Conservation (phyloP, 2,329 filamentous ascomycete genomes). For the Colletotrichum musae region DNA sequence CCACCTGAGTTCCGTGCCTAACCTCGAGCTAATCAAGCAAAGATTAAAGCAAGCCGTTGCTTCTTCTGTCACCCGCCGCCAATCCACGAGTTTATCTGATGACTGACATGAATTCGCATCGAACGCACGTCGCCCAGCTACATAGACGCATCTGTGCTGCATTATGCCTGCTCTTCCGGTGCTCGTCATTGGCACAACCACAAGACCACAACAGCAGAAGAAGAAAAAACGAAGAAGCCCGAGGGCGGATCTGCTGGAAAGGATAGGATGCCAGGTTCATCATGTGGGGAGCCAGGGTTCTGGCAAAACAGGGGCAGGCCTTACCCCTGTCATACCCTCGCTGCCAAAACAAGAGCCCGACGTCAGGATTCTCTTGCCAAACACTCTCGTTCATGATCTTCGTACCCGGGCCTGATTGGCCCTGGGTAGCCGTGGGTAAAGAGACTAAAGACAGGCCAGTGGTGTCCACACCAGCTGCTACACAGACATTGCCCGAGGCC, state of each 20-base stretch:
- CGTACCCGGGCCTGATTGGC: slow-evolving; percentile 45
- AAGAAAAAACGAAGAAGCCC: slow-evolving; percentile 34
- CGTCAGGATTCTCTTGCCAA: slow-evolving; percentile 49
- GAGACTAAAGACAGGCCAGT: slow-evolving; percentile 42
- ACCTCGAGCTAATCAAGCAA: slow-evolving; percentile 21
- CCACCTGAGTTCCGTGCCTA: slow-evolving; percentile 5
- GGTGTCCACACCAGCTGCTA: slow-evolving; percentile 39
- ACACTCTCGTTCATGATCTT: slow-evolving; percentile 52
- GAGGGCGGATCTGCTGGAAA: slow-evolving; percentile 44
- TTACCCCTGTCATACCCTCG: slow-evolving; percentile 41
- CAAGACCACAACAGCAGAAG: not conserved
- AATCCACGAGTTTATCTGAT: slow-evolving; percentile 26
- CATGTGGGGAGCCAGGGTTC: slow-evolving; percentile 45
- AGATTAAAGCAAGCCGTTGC: slow-evolving; percentile 22
- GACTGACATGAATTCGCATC: slow-evolving; percentile 19
- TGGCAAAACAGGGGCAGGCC: slow-evolving; percentile 46
- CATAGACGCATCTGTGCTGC: slow-evolving; percentile 28
- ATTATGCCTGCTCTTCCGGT: slow-evolving; percentile 35
- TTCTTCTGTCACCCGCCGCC: slow-evolving; percentile 19
- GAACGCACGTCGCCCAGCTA: slow-evolving; percentile 19
- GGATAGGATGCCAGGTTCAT: slow-evolving; percentile 42
- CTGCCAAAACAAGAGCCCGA: slow-evolving; percentile 46
- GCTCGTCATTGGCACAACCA: slow-evolving; percentile 30
- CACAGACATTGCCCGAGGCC: slow-evolving; percentile 39
- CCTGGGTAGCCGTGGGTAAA: slow-evolving; percentile 42